Conservation (phyloP, 140 eudicot species). For the Ambrosia hybrid region DNA sequence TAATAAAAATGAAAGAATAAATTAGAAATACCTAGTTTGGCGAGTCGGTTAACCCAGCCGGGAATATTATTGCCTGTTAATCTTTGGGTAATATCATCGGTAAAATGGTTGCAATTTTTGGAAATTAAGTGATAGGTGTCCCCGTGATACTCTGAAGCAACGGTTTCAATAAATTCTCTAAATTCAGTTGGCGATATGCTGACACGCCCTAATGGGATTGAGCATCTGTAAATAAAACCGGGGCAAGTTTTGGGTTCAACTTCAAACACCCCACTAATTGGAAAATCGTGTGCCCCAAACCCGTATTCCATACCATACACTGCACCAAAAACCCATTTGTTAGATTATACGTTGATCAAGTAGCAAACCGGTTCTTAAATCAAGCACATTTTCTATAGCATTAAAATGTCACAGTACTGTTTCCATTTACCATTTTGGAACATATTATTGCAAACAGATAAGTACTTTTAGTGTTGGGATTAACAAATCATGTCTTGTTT, state of each 20-base stretch:
- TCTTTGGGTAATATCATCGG: conserved; percentile 71
- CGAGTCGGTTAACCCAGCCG: conserved; percentile 94
- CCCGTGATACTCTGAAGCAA: conserved; percentile 87
- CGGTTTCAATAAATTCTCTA: conserved; percentile 49
- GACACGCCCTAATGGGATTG: conserved; percentile 58
- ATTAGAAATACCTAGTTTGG: conserved; percentile 48
- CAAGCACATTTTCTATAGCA: neutral
- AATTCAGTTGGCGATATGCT: conserved; percentile 57
- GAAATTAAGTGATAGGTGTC: conserved; percentile 78
- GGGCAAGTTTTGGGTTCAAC: conserved; percentile 90
- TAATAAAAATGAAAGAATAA: neutral
- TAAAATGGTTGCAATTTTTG: conserved; percentile 84
- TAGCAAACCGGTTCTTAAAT: neutral
- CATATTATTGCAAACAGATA: no score
- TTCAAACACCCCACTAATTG: conserved; percentile 88
- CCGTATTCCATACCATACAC: conserved; percentile 91
- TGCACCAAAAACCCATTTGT: conserved; percentile 23
- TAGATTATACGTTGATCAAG: neutral
- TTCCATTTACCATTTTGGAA: no score
- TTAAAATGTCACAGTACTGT: no score
- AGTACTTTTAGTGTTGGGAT: no score
- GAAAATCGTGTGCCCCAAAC: conserved; percentile 83
- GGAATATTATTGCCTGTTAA: conserved; percentile 66
- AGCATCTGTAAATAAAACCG: conserved; percentile 69
- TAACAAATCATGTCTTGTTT: no score